Evolutionary conservation across 129 eudicot genomes (phyloP), one percentile per base, ranked within the genome.

Genomic region (Centella asiatica): DNA sequence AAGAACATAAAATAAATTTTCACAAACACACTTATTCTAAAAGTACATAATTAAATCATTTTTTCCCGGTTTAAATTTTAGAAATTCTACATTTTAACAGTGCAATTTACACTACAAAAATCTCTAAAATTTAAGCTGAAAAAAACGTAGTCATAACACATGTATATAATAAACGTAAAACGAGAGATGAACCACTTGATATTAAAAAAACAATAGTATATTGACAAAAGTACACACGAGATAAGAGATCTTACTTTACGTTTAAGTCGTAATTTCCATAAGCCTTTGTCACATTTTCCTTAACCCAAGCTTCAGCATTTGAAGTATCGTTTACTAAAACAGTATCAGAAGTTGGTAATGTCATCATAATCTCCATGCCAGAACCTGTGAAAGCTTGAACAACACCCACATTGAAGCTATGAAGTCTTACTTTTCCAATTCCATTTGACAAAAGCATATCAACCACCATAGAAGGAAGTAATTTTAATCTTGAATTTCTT

Each of bases 381-480:
- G 66, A 60, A 5, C 34, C 51, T n/a, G 36, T 14, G 8, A 60
- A 60, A 9, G 66, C 50, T 39, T 28, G 26, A 0, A 45, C 36
- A n/a, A 60, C 52, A 3, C 34, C 45, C 3, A 22, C 37, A 18
- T 49, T 56, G 4, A 44, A 25, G 23, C 62, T 52, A 7, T 50
- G 57, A 6, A 66, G 50, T 22, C 27, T 51, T 40, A 53, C 62
- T 36, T 66, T 56, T 19, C 15, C 18, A 5, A 66, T 13, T 1
- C 52, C 51, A 53, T 66, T 40, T 3, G 48, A n/a, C 49, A 66
- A 26, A 56, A 66, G 11, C 71, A 66, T 34, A 11, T 66, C 71
- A 25, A 66, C 71, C 28, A 66, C 60, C 47, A 51, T 53, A 0
- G 71, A 53, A 2, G 71, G 71, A 33, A 66, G 59, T 31, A 66